Evolutionary conservation across 2,329 filamentous ascomycete genomes (phyloP).

Genomic region (Periconia digitata): DNA sequence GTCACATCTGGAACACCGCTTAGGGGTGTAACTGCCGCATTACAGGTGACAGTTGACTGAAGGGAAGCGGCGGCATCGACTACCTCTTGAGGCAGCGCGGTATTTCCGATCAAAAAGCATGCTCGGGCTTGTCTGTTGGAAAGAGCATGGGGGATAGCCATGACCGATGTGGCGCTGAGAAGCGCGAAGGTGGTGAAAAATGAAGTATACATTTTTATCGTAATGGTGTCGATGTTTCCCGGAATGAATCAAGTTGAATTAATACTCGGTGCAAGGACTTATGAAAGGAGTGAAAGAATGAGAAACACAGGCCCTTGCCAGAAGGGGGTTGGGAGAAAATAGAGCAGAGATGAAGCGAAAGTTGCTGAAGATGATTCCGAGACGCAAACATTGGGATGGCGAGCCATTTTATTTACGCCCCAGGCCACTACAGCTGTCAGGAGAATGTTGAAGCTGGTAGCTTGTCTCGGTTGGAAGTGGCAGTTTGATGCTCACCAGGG

Average conservation of each 20-base stretch:
- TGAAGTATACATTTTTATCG: conserved; percentile 19
- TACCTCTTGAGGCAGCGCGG: conserved; percentile 55
- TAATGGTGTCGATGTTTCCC: too few relatives aligned
- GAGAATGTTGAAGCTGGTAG: neutral
- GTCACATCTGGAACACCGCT: conserved; percentile 59
- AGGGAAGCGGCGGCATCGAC: conserved; percentile 48
- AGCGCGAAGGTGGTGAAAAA: conserved; percentile 14
- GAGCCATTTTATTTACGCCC: neutral
- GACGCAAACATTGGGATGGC: neutral
- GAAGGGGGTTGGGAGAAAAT: neutral
- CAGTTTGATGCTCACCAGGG: conserved; percentile 3
- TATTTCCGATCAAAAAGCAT: conserved; percentile 59
- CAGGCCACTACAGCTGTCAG: neutral
- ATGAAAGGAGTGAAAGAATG: too few relatives aligned
- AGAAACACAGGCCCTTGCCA: conserved; percentile 2
- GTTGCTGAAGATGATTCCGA: neutral
- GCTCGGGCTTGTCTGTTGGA: conserved; percentile 29
- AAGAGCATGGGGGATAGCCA: conserved; percentile 16
- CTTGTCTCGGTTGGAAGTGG: neutral
- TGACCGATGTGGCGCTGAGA: conserved; percentile 13
- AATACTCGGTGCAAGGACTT: neutral
- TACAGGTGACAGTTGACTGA: conserved; percentile 53
- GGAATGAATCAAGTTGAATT: neutral
- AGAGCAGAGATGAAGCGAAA: neutral
- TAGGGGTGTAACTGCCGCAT: conserved; percentile 51